Conservation (phyloP, 2,329 filamentous ascomycete genomes). For the Thermothelomyces thermophilus region DNA sequence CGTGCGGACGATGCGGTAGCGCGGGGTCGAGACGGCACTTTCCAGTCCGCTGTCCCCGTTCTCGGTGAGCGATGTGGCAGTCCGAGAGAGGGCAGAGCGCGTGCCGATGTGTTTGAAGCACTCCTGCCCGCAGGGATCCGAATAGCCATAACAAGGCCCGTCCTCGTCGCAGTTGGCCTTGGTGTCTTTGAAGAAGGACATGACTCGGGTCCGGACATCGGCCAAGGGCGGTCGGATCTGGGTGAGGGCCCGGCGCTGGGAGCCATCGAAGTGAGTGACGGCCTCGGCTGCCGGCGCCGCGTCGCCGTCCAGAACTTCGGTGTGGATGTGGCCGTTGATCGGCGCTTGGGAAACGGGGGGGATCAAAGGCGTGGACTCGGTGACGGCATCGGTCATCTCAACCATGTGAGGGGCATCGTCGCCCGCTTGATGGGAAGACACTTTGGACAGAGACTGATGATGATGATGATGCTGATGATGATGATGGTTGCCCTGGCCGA, state of each 20-base stretch:
- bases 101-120: slow-evolving; percentile 53
- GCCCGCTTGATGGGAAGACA: slow-evolving; percentile 13
- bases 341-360: slow-evolving; percentile 18
- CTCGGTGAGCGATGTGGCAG: slow-evolving; percentile 30
- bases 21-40: slow-evolving; percentile 30
- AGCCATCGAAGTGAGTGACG: slow-evolving; percentile 20
- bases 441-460: slow-evolving; percentile 15
- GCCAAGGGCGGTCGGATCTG: slow-evolving; percentile 47
- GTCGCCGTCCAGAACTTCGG: slow-evolving; percentile 26
- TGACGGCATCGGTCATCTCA: slow-evolving; percentile 21
- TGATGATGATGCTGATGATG: no score
- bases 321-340: slow-evolving; percentile 23
- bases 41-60: slow-evolving; percentile 24
- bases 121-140: slow-evolving; percentile 59
- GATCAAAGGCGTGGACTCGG: slow-evolving; percentile 47
- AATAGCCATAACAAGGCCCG: slow-evolving; percentile 57
- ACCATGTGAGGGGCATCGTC: slow-evolving; percentile 10
- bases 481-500: slow-evolving; percentile 24
- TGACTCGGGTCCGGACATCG: slow-evolving; percentile 47
- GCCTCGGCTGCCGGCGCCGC: slow-evolving; percentile 28
- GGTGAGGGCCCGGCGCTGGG: slow-evolving; percentile 26
- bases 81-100: slow-evolving; percentile 32
- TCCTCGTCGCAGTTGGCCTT: slow-evolving; percentile 56
- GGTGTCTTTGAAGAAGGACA: slow-evolving; percentile 60
- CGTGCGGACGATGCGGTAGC: slow-evolving; percentile 33